These are phyloP conservation scores for Coffea canephora DNA, from an alignment of 257 asterid genomes.

Conservation along the genomic window DNA sequence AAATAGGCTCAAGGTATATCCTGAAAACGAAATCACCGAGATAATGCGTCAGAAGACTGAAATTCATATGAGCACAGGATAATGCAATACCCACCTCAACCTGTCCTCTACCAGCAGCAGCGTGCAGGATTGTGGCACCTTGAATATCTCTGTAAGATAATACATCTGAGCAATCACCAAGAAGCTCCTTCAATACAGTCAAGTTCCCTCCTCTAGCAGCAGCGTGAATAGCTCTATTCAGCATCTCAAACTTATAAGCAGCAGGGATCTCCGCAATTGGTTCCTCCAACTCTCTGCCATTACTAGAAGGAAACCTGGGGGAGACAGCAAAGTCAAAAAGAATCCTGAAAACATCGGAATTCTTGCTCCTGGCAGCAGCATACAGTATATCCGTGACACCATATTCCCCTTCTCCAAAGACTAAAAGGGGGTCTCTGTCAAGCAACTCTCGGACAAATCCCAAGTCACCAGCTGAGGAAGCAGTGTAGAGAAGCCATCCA, in stretches of 20 bases:
- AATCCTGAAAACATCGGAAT: slow-evolving; percentile 52
- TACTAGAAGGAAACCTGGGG: slow-evolving; percentile 50
- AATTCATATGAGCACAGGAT: neutral
- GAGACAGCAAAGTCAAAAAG: slow-evolving; percentile 61
- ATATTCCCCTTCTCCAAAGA: slow-evolving; percentile 89
- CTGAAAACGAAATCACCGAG: neutral
- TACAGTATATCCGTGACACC: slow-evolving; percentile 85
- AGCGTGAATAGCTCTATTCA: slow-evolving; percentile 84
- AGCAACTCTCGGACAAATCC: slow-evolving; percentile 63
- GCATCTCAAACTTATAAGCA: slow-evolving; percentile 77
- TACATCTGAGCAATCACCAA: slow-evolving; percentile 54
- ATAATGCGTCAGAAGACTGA: neutral
- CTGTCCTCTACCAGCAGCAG: slow-evolving; percentile 89
- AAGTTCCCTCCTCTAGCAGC: slow-evolving; percentile 97
- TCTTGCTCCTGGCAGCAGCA: slow-evolving; percentile 86
- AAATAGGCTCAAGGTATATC: neutral
- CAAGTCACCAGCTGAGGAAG: slow-evolving; percentile 90
- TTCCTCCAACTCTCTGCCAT: slow-evolving; percentile 39
- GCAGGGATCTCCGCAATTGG: slow-evolving; percentile 55
- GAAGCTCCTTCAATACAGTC: slow-evolving; percentile 61
- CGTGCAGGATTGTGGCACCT: slow-evolving; percentile 78
- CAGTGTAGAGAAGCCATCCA: slow-evolving; percentile 94
- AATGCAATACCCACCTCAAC: slow-evolving; percentile 54
- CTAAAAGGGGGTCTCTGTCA: slow-evolving; percentile 71
- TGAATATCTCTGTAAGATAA: slow-evolving; percentile 64